These are phyloP conservation scores for Tulasnella sp. DNA, from an alignment of 768 basidiomycete species.

Conservation along the genomic window DNA sequence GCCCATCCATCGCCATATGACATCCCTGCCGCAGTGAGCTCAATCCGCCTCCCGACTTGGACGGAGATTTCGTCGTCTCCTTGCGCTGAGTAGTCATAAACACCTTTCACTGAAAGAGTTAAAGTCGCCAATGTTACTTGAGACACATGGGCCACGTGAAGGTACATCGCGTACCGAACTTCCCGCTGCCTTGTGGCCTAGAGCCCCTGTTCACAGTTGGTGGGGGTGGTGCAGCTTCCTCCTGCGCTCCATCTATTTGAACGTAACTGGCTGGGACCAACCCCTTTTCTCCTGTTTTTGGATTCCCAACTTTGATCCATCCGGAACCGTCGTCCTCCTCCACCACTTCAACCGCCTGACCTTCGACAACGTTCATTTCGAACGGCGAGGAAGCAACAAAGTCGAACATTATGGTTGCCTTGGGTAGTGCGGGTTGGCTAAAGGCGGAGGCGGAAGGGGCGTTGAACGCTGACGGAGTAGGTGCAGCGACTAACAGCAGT, in stretches of 20 bases:
- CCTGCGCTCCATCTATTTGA: conserved; percentile 38
- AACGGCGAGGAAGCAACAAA: conserved; percentile 72
- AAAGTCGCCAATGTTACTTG: not conserved
- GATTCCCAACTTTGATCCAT: conserved; percentile 71
- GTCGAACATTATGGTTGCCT: conserved; percentile 66
- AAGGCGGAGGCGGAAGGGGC: not conserved
- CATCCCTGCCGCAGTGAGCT: conserved; percentile 63
- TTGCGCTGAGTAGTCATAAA: conserved; percentile 73
- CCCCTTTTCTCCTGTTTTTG: conserved; percentile 52
- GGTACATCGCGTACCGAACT: conserved; percentile 47
- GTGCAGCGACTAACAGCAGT: conserved; percentile 29
- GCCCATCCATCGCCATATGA: conserved; percentile 78
- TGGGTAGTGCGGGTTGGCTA: conserved; percentile 32
- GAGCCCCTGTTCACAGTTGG: not conserved
- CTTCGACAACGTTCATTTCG: conserved; percentile 68
- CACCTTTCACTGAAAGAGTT: conserved; percentile 57
- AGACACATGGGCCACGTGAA: not conserved
- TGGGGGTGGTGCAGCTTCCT: not conserved
- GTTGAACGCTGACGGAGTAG: conserved; percentile 56
- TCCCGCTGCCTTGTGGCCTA: conserved; percentile 37
- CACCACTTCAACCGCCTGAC: conserved; percentile 56
- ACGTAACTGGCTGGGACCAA: conserved; percentile 85
- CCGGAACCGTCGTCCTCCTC: conserved; percentile 84
- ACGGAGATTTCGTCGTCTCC: conserved; percentile 67
- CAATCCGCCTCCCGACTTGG: conserved; percentile 56